Evolutionary conservation across 441 rosid species (phyloP).

Genomic region (Pelargonium fulgidum): DNA sequence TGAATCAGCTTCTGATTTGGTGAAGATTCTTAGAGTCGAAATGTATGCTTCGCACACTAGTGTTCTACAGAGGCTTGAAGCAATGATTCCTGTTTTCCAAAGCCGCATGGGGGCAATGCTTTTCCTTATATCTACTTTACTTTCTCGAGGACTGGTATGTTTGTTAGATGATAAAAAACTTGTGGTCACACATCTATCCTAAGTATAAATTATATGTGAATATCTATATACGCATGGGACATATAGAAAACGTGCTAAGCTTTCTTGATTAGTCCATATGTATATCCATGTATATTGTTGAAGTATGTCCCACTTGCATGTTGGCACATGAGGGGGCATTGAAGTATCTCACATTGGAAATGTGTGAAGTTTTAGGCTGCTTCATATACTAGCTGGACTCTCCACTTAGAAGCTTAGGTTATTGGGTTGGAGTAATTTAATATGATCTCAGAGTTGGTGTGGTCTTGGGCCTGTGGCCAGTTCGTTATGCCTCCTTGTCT

Average conservation of each 20-base stretch:
- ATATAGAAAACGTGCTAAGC: too few relatives aligned
- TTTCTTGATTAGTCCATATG: too few relatives aligned
- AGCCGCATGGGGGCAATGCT: constrained; percentile 93
- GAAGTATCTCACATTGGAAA: neutral
- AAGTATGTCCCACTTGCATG: too few relatives aligned
- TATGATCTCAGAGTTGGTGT: too few relatives aligned
- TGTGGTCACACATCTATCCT: too few relatives aligned
- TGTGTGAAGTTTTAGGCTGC: neutral
- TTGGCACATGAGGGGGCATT: too few relatives aligned
- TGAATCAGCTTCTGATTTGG: constrained; percentile 78
- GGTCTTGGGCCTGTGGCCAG: too few relatives aligned
- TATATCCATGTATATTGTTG: too few relatives aligned
- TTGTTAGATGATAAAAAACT: neutral
- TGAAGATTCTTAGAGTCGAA: constrained; percentile 59
- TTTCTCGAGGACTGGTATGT: constrained; percentile 94
- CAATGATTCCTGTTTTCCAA: constrained; percentile 59
- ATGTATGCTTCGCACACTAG: constrained; percentile 44
- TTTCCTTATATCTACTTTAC: constrained; percentile 87
- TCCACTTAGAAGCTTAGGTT: neutral
- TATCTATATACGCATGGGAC: too few relatives aligned
- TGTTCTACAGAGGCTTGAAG: constrained; percentile 51
- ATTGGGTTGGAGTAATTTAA: too few relatives aligned
- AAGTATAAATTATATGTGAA: too few relatives aligned
- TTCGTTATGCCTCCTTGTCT: too few relatives aligned
- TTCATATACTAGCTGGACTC: neutral